phyloP scores from a whole-genome alignment of 2,329 filamentous ascomycete genomes.

The Verruconis gallopava region DNA sequence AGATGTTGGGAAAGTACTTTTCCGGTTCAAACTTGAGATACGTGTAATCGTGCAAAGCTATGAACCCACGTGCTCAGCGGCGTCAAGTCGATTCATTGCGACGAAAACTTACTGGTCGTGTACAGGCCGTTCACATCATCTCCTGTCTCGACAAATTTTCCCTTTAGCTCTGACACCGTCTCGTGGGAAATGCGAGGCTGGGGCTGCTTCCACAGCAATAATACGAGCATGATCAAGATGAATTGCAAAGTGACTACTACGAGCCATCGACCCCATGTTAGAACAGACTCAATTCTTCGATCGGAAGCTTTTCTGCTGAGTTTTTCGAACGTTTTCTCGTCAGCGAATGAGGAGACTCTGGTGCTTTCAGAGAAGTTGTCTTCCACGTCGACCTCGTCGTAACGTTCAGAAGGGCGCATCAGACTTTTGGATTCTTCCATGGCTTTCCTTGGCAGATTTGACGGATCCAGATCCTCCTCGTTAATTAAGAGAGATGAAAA shows the following conservation, averaged over 20 bases:
- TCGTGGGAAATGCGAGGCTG: not conserved
- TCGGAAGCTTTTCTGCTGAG: not conserved
- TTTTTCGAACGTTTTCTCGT: not conserved
- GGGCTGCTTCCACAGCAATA: not conserved
- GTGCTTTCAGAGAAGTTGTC: too few relatives aligned
- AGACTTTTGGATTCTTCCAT: too few relatives aligned
- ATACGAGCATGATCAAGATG: not conserved
- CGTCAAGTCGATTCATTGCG: too few relatives aligned
- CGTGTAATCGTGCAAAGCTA: conserved; percentile 3
- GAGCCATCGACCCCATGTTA: conserved; percentile 1
- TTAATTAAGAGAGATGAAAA: too few relatives aligned
- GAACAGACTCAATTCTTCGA: not conserved
- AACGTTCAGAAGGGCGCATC: too few relatives aligned
- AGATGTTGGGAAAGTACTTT: not conserved
- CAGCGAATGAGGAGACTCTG: too few relatives aligned
- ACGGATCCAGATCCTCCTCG: too few relatives aligned
- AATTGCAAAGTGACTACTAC: not conserved
- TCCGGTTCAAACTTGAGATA: not conserved
- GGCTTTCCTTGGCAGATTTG: too few relatives aligned
- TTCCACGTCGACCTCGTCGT: too few relatives aligned
- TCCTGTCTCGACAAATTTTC: conserved; percentile 1
- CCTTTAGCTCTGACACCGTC: not conserved
- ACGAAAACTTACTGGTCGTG: not conserved
- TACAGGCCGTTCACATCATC: conserved; percentile 1
- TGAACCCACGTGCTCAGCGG: not conserved